A percentile compares a stretch with the other conserved stretches of the same genome.
These are phyloP conservation scores for Metahyphopichia silvanorum DNA, from an alignment of 805 yeast genomes.

Conservation along the genomic window DNA sequence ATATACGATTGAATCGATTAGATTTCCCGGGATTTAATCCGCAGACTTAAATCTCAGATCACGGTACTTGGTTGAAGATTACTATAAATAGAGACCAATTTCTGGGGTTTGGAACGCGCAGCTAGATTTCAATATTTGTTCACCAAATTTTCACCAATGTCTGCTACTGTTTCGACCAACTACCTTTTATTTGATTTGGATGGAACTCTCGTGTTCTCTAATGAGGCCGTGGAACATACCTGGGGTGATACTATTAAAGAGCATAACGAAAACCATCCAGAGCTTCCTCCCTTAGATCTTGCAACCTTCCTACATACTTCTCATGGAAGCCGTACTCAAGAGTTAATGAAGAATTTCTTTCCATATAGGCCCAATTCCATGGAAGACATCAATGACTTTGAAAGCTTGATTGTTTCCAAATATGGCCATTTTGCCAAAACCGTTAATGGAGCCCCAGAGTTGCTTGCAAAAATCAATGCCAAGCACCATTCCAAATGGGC, in stretches of 20 bases:
- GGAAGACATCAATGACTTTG: conserved; percentile 7
- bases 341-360: conserved; percentile 9
- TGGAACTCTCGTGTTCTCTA: conserved; percentile 17
- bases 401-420: conserved; percentile 10
- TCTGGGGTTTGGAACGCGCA: no score
- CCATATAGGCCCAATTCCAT: conserved; percentile 9
- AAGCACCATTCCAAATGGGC: conserved; percentile 10
- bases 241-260: conserved; percentile 11
- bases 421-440: conserved; percentile 15
- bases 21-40: no score
- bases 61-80: no score
- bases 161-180: conserved; percentile 3
- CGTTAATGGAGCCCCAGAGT: conserved; percentile 9
- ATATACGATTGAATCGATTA: no score
- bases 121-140: no score
- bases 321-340: conserved; percentile 15
- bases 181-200: conserved; percentile 15
- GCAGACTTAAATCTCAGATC: no score
- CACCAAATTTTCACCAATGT: conserved; percentile 1
- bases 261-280: conserved; percentile 12
- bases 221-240: conserved; percentile 12
- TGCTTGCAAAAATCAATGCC: conserved; percentile 6
- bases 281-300: conserved; percentile 6
- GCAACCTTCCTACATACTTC: conserved; percentile 9
- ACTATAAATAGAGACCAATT: no score